Conservation (phyloP, 2,329 filamentous ascomycete genomes). For the Pseudogymnoascus pannorum region DNA sequence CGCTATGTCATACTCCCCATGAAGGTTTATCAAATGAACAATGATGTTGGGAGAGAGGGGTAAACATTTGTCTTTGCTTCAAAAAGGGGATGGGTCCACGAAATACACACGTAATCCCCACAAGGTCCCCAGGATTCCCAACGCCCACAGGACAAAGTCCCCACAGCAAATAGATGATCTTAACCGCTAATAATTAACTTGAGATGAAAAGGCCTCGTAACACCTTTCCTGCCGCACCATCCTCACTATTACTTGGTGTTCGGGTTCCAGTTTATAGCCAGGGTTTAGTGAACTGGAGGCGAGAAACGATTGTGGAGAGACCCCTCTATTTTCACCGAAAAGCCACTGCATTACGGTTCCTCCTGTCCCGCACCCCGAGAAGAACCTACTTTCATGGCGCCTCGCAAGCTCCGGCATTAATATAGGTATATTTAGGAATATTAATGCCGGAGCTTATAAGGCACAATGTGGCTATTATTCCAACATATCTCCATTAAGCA, state of each 20-base stretch:
- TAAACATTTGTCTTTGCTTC: not conserved
- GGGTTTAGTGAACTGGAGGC: not conserved
- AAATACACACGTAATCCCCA: not conserved
- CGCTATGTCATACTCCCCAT: too few species aligned
- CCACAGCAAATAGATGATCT: not conserved
- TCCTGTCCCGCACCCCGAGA: not conserved
- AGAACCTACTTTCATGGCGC: too few species aligned
- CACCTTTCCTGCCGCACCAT: not conserved
- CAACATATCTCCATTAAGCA: not conserved
- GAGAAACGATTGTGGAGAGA: not conserved
- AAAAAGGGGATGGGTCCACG: not conserved
- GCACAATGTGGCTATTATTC: not conserved
- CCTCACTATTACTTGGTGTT: not conserved
- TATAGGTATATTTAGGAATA: too few species aligned
- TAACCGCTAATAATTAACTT: not conserved
- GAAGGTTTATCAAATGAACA: too few species aligned
- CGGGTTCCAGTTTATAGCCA: not conserved
- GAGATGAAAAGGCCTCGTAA: not conserved
- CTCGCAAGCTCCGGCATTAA: too few species aligned
- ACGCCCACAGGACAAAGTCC: not conserved
- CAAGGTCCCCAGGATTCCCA: not conserved
- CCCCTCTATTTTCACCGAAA: not conserved
- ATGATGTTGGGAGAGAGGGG: too few species aligned
- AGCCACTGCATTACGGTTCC: not conserved
- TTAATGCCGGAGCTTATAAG: not conserved